A percentile compares a stretch with the other conserved stretches of the same genome.
phyloP scores from a whole-genome alignment of 768 basidiomycete species.

The Termitomyces sp. region DNA sequence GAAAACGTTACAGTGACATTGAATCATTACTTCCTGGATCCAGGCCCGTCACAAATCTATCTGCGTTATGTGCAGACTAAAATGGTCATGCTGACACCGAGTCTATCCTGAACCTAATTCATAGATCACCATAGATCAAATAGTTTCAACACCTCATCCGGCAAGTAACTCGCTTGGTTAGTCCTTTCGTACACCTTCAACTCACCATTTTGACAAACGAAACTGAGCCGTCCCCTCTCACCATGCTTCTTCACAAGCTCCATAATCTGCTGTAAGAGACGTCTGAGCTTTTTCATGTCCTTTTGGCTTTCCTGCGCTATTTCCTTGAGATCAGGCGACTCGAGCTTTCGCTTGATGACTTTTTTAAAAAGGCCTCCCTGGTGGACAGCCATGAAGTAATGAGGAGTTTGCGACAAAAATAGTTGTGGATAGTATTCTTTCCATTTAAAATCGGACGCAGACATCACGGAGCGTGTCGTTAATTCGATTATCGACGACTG shows the following conservation, averaged over 20 bases:
- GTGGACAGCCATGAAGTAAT: constrained; percentile 58
- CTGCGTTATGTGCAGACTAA: background rate
- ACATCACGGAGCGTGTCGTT: constrained; percentile 33
- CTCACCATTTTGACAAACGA: constrained; percentile 43
- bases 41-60: no score
- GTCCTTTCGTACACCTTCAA: constrained; percentile 47
- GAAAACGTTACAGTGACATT: background rate
- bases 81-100: background rate
- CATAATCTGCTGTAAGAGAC: constrained; percentile 38
- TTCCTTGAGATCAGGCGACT: constrained; percentile 27
- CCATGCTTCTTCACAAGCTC: constrained; percentile 47
- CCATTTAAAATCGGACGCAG: constrained; percentile 40
- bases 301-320: constrained; percentile 25
- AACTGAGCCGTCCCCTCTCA: constrained; percentile 42
- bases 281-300: constrained; percentile 31
- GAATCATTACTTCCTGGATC: no score
- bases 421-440: constrained; percentile 58
- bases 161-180: constrained; percentile 35
- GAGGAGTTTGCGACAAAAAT: constrained; percentile 61
- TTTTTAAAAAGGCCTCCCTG: constrained; percentile 43
- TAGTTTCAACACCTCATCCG: constrained; percentile 33
- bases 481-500: constrained; percentile 41
- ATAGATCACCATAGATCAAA: constrained; percentile 18
- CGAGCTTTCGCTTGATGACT: constrained; percentile 42
- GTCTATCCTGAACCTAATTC: background rate